Evolutionary conservation across 371 early-diverging fungal genomes (phyloP).

Genomic region (Sporodiniella umbellata): DNA sequence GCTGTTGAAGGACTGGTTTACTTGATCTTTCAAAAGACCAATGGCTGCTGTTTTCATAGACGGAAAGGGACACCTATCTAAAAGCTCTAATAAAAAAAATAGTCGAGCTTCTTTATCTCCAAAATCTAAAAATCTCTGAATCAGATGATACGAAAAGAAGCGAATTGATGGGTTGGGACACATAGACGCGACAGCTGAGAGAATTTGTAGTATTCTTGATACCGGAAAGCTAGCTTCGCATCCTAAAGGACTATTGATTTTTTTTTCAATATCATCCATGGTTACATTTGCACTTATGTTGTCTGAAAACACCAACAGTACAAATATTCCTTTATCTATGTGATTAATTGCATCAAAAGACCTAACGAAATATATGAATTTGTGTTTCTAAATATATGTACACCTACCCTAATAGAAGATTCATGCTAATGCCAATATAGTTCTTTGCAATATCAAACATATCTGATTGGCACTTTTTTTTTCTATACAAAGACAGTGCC

Average conservation of each 20-base stretch:
- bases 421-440: conserved; percentile 10
- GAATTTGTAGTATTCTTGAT: background rate
- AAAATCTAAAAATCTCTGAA: conserved; percentile 16
- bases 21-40: conserved; percentile 31
- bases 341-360: background rate
- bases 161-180: conserved; percentile 17
- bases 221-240: background rate
- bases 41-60: conserved; percentile 39
- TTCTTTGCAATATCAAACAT: conserved; percentile 1
- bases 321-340: conserved; percentile 16
- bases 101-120: conserved; percentile 21
- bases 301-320: conserved; percentile 12
- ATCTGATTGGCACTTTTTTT: background rate
- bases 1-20: conserved; percentile 5
- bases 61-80: conserved; percentile 31
- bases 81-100: conserved; percentile 21
- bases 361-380: background rate
- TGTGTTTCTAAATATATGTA: too few relatives aligned
- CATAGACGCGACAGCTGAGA: conserved; percentile 16
- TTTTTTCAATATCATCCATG: conserved; percentile 8
- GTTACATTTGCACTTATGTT: conserved; percentile 7
- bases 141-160: conserved; percentile 22
- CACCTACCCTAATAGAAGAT: conserved; percentile 5
- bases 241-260: conserved; percentile 8
- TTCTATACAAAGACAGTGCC: conserved; percentile 10